Conservation (phyloP, 352 stramenopile species). For the Phytophthora litchii region DNA sequence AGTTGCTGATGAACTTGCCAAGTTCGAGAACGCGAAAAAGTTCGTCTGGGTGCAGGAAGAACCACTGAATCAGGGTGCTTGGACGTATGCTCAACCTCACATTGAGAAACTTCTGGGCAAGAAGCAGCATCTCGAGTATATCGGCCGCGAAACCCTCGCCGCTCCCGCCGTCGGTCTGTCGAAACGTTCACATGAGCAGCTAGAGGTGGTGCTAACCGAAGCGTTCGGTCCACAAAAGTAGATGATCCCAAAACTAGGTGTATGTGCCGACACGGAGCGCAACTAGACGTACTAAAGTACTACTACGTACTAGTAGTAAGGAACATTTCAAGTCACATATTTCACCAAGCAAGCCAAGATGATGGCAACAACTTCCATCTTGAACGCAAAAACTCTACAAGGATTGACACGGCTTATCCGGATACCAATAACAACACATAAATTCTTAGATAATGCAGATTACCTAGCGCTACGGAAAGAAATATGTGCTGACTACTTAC, state of each 20-base stretch:
- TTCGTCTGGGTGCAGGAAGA: conserved; percentile 87
- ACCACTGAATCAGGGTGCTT: conserved; percentile 81
- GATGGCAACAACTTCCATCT: conserved; percentile 6
- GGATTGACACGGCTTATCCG: neutral
- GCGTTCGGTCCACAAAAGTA: conserved; percentile 54
- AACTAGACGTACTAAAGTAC: conserved; percentile 7
- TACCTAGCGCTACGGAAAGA: conserved; percentile 12
- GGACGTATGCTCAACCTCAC: conserved; percentile 71
- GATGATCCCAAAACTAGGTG: conserved; percentile 4
- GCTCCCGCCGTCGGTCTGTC: conserved; percentile 74
- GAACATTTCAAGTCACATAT: no score
- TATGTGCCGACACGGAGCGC: neutral
- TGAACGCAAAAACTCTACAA: neutral
- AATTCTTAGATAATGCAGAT: conserved; percentile 20
- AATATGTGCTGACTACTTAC: conserved; percentile 3
- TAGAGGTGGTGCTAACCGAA: conserved; percentile 66
- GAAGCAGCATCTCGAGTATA: conserved; percentile 66
- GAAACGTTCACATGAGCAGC: conserved; percentile 71
- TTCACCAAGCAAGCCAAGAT: no score
- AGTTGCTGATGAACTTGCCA: conserved; percentile 54
- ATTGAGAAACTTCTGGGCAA: conserved; percentile 75
- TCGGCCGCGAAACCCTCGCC: conserved; percentile 74
- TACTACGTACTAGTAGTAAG: no score
- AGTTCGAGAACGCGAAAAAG: conserved; percentile 69
- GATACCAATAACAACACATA: neutral